Evolutionary conservation across 352 stramenopile genomes (phyloP).

Genomic region (Phytophthora ramorum): DNA sequence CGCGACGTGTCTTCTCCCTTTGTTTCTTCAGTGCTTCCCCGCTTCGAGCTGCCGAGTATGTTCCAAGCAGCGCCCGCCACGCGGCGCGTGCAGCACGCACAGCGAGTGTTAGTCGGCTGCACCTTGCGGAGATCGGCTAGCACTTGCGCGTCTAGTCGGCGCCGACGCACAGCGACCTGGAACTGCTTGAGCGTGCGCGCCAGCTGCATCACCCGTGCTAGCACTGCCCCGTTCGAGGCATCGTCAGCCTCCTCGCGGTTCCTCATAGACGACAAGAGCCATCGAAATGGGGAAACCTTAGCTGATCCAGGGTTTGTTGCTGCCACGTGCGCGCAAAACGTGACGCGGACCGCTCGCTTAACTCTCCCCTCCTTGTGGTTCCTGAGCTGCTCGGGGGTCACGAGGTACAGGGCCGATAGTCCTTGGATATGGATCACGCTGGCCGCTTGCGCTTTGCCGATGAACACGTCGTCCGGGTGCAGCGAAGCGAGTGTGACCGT

Average conservation of each 20-base stretch:
- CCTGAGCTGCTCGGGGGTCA: slow-evolving; percentile 27
- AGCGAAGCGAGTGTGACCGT: slow-evolving; percentile 48
- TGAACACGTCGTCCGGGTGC: slow-evolving; percentile 49
- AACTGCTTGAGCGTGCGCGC: slow-evolving; percentile 30
- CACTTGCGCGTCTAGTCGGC: slow-evolving; percentile 49
- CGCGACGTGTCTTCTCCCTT: slow-evolving; percentile 16
- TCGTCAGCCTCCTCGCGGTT: slow-evolving; percentile 33
- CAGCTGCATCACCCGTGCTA: slow-evolving; percentile 27
- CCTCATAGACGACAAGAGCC: slow-evolving; percentile 19
- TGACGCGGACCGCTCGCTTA: slow-evolving; percentile 41
- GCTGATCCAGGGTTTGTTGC: slow-evolving; percentile 8
- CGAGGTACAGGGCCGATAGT: slow-evolving; percentile 40
- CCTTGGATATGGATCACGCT: slow-evolving; percentile 43
- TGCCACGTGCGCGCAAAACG: slow-evolving; percentile 44
- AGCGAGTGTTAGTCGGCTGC: slow-evolving; percentile 36
- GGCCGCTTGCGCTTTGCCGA: slow-evolving; percentile 47
- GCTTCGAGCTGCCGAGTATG: slow-evolving; percentile 24
- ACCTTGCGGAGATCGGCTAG: slow-evolving; percentile 37
- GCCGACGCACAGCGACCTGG: slow-evolving; percentile 32
- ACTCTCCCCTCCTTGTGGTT: slow-evolving; percentile 20
- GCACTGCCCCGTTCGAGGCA: slow-evolving; percentile 32
- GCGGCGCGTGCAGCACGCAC: slow-evolving; percentile 41
- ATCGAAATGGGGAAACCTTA: slow-evolving; percentile 22
- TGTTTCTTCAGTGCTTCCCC: slow-evolving; percentile 10
- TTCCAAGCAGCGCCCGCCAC: slow-evolving; percentile 31